Evolutionary conservation across 257 asterid species (phyloP), one percentile per base, ranked within the genome.

Genomic region (Rubia yunnanensis): DNA sequence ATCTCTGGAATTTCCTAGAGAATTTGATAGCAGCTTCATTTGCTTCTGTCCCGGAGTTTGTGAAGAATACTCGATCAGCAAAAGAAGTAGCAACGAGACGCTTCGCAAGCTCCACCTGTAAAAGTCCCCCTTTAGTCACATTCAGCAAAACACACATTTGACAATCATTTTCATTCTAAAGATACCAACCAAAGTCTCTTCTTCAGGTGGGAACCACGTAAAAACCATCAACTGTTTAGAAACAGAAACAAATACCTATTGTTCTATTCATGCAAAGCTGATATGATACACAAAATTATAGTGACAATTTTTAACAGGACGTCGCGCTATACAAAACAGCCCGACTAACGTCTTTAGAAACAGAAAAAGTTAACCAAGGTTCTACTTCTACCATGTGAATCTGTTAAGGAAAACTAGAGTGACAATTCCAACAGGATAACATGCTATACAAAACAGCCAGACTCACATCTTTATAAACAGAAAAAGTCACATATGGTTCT

Each of bases 11-110:
- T 67, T 92, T 92, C 61, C 97, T 81, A 0, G 99, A 77, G 73
- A 94, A 94, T 78, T 94, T 90, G 46, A 94, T 83, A 7, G 99
- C 96, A 53, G 97, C 99, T 82, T 94, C 97, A 61, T 83, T 90
- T 56, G 99, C 96, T 76, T 94, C 96, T n/a, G 99, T 85, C 59
- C 99, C 97, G 6, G 99, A 94, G 65, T 94, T 94, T 58, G 92
- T 82, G 67, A 90, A 94, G 84, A 94, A 94, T 34, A 94, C 95
- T n/a, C 96, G 92, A 50, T 94, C 99, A 36, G 99, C 97, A 73
- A 88, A 90, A 7, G 99, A 94, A 72, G 65, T 44, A 34, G 76
- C 70, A 49, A 88, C 90, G 15, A 94, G 81, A 26, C 84, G 83
- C 71, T 90, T 90, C 10, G 99, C 99, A 62, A 90, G 95, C 76